A percentile compares a stretch with the other conserved stretches of the same genome.
Conservation (phyloP, 1,284 basidiomycete species). For the Veloboletus limbatus region DNA sequence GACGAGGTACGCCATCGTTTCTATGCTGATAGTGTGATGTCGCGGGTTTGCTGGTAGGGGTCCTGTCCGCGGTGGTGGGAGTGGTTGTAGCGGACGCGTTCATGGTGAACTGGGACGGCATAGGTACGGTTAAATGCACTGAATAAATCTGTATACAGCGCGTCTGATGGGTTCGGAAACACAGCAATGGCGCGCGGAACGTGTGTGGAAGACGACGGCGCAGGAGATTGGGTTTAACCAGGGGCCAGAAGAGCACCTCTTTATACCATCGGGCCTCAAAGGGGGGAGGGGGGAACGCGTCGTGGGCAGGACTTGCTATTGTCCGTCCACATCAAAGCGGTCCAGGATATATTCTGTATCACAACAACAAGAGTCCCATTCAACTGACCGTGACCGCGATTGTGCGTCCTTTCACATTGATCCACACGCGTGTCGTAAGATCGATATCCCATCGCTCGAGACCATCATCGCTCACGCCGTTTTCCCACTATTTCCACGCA, state of each 20-base stretch:
- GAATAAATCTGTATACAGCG: neutral
- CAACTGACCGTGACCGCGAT: too few species aligned
- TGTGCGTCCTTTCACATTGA: too few species aligned
- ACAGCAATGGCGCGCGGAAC: neutral
- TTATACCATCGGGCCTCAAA: slow-evolving; percentile 14
- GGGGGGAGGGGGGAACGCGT: too few species aligned
- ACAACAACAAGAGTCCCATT: too few species aligned
- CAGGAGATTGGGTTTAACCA: neutral
- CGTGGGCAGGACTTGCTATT: neutral
- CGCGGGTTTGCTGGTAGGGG: neutral
- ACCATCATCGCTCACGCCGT: too few species aligned
- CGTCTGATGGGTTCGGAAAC: neutral
- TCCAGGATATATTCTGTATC: too few species aligned
- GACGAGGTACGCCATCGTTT: neutral
- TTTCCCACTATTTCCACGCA: too few species aligned
- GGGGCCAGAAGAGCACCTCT: neutral
- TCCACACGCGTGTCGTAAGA: too few species aligned
- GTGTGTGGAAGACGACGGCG: too few species aligned
- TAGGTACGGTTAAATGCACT: neutral
- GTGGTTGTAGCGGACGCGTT: neutral
- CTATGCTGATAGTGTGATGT: neutral
- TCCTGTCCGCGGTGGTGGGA: neutral
- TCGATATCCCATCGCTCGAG: too few species aligned
- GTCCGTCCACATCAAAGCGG: neutral
- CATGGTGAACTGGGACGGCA: neutral